Percentiles rank a stretch among this genome's conserved stretches.
These are phyloP conservation scores for Metarhizium guizhouense DNA, from an alignment of 2,329 filamentous ascomycete species.

Conservation along the genomic window DNA sequence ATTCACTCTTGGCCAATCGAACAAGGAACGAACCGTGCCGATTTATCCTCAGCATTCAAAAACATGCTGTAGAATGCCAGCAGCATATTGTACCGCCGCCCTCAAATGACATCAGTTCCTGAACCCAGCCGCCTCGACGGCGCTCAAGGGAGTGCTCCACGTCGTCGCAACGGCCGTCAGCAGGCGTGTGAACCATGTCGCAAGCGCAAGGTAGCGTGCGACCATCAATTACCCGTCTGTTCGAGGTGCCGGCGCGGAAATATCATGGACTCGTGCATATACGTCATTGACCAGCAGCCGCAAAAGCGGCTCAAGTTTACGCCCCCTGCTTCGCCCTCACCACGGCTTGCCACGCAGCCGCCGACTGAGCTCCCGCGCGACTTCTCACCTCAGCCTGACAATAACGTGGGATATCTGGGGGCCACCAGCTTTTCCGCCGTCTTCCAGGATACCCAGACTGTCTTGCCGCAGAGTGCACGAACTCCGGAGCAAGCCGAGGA, in stretches of 20 bases:
- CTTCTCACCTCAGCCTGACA: background rate
- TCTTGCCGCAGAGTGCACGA: slow-evolving; percentile 3
- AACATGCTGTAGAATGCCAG: background rate
- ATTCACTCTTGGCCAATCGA: no score
- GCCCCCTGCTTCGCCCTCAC: no score
- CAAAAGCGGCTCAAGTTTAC: no score
- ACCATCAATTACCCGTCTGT: no score
- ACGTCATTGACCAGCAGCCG: no score
- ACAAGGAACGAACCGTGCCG: no score
- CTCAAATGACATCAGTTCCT: background rate
- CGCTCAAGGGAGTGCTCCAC: slow-evolving; percentile 5
- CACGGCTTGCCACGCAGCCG: slow-evolving; percentile 14
- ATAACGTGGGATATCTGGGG: background rate
- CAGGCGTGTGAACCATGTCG: slow-evolving; percentile 14
- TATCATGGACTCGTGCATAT: no score
- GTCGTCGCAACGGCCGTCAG: slow-evolving; percentile 19
- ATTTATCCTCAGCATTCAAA: no score
- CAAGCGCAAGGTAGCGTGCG: no score
- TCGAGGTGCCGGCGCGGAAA: no score
- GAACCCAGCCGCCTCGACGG: background rate
- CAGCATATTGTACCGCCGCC: background rate
- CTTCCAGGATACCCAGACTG: background rate
- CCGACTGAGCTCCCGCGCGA: background rate
- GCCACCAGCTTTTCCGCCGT: slow-evolving; percentile 1
- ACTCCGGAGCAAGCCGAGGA: no score